Evolutionary conservation across 2,329 filamentous ascomycete genomes (phyloP).

Genomic region (Fusarium proliferatum): DNA sequence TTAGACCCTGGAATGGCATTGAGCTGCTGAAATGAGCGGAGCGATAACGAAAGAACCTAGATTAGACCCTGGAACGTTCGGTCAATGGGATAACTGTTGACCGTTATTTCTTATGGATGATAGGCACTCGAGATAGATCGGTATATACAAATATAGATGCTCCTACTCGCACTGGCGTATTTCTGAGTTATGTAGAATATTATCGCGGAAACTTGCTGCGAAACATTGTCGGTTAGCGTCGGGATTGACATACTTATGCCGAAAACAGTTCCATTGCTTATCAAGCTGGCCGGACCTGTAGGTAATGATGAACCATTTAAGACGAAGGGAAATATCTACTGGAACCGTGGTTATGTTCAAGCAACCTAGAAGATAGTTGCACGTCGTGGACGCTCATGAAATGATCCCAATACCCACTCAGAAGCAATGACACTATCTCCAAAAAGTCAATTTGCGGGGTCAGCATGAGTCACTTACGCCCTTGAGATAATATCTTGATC

Average conservation of each 20-base stretch:
- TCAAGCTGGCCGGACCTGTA: neutral
- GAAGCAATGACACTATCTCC: neutral
- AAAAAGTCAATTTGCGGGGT: neutral
- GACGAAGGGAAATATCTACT: fast-evolving
- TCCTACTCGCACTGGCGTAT: fast-evolving
- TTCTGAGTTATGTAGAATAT: fast-evolving
- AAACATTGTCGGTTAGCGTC: neutral
- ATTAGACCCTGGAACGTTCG: fast-evolving
- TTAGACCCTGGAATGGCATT: too few relatives aligned
- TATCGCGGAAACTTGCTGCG: neutral
- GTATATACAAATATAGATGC: fast-evolving
- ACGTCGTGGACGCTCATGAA: fast-evolving
- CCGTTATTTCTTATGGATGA: fast-evolving
- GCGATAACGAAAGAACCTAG: fast-evolving
- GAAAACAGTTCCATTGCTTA: fast-evolving
- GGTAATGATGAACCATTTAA: fast-evolving
- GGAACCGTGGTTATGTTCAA: fast-evolving
- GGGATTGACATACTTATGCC: neutral
- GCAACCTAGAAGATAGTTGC: fast-evolving
- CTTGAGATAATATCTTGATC: neutral
- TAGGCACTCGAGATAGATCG: fast-evolving
- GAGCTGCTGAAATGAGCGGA: too few relatives aligned
- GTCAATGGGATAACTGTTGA: fast-evolving
- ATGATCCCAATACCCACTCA: fast-evolving
- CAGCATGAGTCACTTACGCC: neutral